phyloP scores from a whole-genome alignment of 2,329 filamentous ascomycete genomes.

The Pestalotiopsis sp. region DNA sequence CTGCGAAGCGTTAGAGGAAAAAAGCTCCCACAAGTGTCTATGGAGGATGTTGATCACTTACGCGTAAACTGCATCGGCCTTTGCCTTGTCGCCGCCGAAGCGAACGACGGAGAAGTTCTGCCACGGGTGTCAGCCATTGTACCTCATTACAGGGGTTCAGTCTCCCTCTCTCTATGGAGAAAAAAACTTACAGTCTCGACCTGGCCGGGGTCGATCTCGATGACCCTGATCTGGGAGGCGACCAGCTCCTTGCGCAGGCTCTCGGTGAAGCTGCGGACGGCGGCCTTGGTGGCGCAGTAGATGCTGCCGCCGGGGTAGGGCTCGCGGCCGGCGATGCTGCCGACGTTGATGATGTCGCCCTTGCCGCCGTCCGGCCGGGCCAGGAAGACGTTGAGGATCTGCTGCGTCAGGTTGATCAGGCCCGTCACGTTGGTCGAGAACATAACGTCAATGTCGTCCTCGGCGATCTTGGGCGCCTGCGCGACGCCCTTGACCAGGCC shows the following conservation, averaged over 20 bases:
- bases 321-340: constrained; percentile 63
- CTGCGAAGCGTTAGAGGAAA: constrained; percentile 22
- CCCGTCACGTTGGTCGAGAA: constrained; percentile 93
- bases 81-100: constrained; percentile 74
- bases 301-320: constrained; percentile 74
- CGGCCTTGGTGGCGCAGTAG: constrained; percentile 80
- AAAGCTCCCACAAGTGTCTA: not conserved
- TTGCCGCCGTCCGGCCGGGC: constrained; percentile 72
- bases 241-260: constrained; percentile 72
- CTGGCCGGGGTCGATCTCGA: constrained; percentile 77
- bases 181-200: constrained; percentile 63
- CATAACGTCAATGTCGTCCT: constrained; percentile 85
- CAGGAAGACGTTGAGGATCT: constrained; percentile 81
- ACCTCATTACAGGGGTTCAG: not conserved
- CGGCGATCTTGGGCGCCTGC: constrained; percentile 78
- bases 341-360: constrained; percentile 93
- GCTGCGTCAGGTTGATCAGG: constrained; percentile 95
- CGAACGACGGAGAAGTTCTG: constrained; percentile 74
- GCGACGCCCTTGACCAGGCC: constrained; percentile 89
- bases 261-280: constrained; percentile 73
- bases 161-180: not conserved
- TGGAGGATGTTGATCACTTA: constrained; percentile 44
- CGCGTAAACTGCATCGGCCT: constrained; percentile 72
- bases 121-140: not conserved
- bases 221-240: constrained; percentile 68